These are phyloP conservation scores for Phoma sp. DNA, from an alignment of 2,329 filamentous ascomycete genomes.

Conservation along the genomic window DNA sequence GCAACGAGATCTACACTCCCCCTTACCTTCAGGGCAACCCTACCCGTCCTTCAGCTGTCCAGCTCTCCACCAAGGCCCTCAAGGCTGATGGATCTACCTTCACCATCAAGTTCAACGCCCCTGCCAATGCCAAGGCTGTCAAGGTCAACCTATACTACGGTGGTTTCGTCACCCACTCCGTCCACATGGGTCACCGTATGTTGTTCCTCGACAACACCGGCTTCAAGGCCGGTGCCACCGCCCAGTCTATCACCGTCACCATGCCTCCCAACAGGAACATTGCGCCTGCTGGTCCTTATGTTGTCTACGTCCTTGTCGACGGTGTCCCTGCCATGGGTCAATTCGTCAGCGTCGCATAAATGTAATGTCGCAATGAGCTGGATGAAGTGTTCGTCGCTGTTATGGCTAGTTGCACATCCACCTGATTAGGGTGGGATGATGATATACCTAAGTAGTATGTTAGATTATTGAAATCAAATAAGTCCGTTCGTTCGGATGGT, in stretches of 20 bases:
- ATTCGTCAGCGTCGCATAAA: conserved; percentile 56
- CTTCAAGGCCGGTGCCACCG: conserved; percentile 52
- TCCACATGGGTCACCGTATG: conserved; percentile 70
- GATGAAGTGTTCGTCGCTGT: conserved; percentile 13
- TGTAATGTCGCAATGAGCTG: neutral
- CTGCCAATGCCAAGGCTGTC: conserved; percentile 52
- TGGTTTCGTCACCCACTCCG: conserved; percentile 66
- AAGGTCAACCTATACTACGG: conserved; percentile 65
- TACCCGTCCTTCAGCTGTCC: conserved; percentile 59
- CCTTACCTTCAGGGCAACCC: conserved; percentile 65
- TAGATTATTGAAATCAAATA: conserved; percentile 1
- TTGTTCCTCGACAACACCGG: conserved; percentile 60
- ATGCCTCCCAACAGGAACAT: conserved; percentile 64
- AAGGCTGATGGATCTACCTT: conserved; percentile 55
- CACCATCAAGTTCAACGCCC: conserved; percentile 57
- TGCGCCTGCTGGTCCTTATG: conserved; percentile 66
- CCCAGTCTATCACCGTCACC: conserved; percentile 59
- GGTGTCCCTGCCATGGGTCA: conserved; percentile 62
- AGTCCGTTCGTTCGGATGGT: conserved; percentile 11
- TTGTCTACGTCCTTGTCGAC: conserved; percentile 66
- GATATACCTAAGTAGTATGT: conserved; percentile 10
- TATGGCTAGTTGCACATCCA: conserved; percentile 9
- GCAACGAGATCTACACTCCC: conserved; percentile 68
- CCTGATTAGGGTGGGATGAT: neutral
- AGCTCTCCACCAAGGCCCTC: conserved; percentile 55